Base-by-base conservation (phyloP, 352 stramenopile genomes). In the Phytophthora nicotianae region DNA sequence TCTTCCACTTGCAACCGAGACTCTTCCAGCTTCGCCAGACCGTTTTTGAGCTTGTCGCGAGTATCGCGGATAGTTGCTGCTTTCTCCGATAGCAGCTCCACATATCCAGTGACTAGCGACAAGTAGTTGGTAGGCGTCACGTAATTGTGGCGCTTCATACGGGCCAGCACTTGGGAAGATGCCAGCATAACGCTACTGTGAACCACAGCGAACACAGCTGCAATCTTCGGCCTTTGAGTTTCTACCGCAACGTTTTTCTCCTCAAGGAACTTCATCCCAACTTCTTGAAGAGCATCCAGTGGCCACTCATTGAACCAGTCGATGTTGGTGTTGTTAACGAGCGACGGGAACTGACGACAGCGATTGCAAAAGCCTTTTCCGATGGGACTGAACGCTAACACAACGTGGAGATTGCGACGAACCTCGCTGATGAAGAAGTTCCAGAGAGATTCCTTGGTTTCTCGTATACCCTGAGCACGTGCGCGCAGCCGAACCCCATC, bases 261-360 rank as follows among this genome's bases (percentile, higher is more conserved):
- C 29, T 94, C 84, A 0, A 98, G 65, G 51, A 98, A 98, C 58
- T 97, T 97, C 69, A 92, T 96, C 5, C 81, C 93, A 6, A 98
- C 93, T 54, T 97, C 93, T 54, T 97, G 84, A 1, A 98, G 78
- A 4, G 93, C 93, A 38, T 98, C 93, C 0, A 91, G 58, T 1
- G 93, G 93, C 93, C 93, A 98, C 32, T 90, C 88, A 35, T 96
- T 95, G 74, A 97, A 96, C 90, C 90, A 97, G 57, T 98, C 91
- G 54, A 98, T 98, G 7, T 90, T 98, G 0, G 89, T 98, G 66
- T 91, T 97, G 61, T 97, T 98, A 2, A 98, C 90, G 14, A 98
- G 75, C n/a, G 88, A 95, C 29, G 93, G 93, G 65, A 97, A 98
- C 61, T 96, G 86, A 20, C 91, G 87, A 16, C 94, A 80, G 11